Evolutionary conservation across 441 rosid species (phyloP).

Genomic region (Syzygium syzygioides): DNA sequence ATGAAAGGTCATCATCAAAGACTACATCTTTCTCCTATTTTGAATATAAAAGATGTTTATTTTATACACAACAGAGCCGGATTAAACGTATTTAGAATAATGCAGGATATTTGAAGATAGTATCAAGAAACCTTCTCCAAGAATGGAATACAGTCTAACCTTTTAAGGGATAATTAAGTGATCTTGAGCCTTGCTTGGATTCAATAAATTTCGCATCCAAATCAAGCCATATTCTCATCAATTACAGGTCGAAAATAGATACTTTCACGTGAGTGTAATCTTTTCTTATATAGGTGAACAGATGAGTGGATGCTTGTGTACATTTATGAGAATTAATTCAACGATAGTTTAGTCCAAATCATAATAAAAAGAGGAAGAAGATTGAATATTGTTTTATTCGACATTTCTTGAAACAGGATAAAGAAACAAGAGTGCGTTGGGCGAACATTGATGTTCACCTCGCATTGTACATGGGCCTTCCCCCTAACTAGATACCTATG

Average conservation of each 20-base stretch:
- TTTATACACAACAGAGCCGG: neutral
- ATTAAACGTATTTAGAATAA: neutral
- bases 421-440: neutral
- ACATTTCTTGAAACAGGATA: neutral
- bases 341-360: neutral
- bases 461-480: neutral
- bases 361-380: neutral
- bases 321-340: neutral
- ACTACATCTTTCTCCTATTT: neutral
- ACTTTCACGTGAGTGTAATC: neutral
- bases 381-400: neutral
- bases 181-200: neutral
- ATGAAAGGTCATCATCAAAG: neutral
- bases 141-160: neutral
- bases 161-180: neutral
- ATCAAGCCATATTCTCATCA: rapidly evolving
- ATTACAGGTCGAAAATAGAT: rapidly evolving
- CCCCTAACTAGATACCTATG: neutral
- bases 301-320: neutral
- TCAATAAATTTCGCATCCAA: neutral
- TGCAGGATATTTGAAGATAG: neutral
- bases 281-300: neutral
- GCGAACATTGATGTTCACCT: neutral
- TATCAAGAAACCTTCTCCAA: neutral
- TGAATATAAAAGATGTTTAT: neutral